Base-by-base conservation (phyloP, 2,329 filamentous ascomycete species). In the Curvularia hawaiiensis region DNA sequence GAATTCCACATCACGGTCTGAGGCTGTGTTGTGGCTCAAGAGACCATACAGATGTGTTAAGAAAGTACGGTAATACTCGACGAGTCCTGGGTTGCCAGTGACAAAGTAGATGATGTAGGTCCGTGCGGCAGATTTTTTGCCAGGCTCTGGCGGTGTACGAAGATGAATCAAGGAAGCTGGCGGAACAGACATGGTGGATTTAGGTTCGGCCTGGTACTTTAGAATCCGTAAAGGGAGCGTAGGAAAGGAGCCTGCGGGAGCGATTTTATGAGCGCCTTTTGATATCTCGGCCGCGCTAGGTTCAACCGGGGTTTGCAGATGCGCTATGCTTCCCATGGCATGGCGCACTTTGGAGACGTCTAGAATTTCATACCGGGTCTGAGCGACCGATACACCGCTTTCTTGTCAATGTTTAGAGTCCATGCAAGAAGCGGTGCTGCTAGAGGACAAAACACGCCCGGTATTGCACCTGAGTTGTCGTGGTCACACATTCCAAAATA, bases 51-150 rank as follows among this genome's bases (percentile, higher is more conserved):
- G 77, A 14, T 82, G 79, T 0, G 78, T 78, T 11, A 92, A 79
- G 74, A 92, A 94, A 38, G 84, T 81, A 56, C 77, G 78, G 75
- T 94, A 94, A 80, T 90, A 94, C 54, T 83, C 84, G 50, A 92
- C 84, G 18, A 92, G 80, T 5, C 90, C 90, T 5, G 90, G 90
- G 63, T 94, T 94, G 20, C 90, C 90, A 28, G 88, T 85, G 40
- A 94, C 82, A 75, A 91, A 89, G 78, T 87, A 92, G 64, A 93
- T 78, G 49, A 92, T 83, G 59, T 79, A 77, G 41, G 65, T 70
- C 46, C 56, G 59, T 4, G 60, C 52, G 3, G 68, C 61, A 7
- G 58, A 46, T 54, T 70, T 71, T 30, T 63, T 60, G 3, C 61
- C 62, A 0, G 66, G 58, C 28, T 67, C 62, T 0, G 62, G 58